These are phyloP conservation scores for Debaryomyces prosopidis DNA, from an alignment of 805 yeast genomes.

Conservation along the genomic window DNA sequence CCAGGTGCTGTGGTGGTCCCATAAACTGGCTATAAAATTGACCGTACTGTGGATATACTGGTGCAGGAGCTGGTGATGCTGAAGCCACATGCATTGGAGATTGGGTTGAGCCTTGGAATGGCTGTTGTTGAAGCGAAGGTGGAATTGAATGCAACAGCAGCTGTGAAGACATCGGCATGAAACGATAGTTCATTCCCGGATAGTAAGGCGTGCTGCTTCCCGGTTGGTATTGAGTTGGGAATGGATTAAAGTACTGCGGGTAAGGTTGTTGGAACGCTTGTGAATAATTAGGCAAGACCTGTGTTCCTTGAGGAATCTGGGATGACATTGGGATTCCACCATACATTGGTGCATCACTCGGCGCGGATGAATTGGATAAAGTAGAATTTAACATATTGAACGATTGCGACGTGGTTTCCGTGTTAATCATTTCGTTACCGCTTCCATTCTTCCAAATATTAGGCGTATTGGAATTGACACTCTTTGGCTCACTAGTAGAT, in stretches of 20 bases:
- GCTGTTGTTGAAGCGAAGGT: not conserved
- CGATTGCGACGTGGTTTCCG: not conserved
- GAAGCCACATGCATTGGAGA: not conserved
- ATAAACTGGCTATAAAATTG: not conserved
- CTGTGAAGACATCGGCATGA: not conserved
- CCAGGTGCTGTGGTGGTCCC: not conserved
- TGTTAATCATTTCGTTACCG: not conserved
- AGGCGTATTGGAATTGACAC: not conserved
- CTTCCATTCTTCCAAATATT: slow-evolving; percentile 5
- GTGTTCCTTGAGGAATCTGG: slow-evolving; percentile 2
- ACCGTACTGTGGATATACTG: not conserved
- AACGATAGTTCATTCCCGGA: not conserved
- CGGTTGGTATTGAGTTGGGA: not conserved
- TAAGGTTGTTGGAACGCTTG: slow-evolving; percentile 5
- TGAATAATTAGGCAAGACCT: not conserved
- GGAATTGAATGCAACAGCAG: not conserved
- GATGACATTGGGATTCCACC: slow-evolving; percentile 1
- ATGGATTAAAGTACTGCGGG: slow-evolving; percentile 4
- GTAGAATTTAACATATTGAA: not conserved
- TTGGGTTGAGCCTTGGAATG: slow-evolving; percentile 1
- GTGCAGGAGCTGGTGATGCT: slow-evolving; percentile 1
- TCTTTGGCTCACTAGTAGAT: slow-evolving; percentile 3
- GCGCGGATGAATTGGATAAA: not conserved
- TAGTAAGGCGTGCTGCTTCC: slow-evolving; percentile 4
- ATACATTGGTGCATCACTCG: not conserved